A percentile compares a stretch with the other conserved stretches of the same genome.
These are phyloP conservation scores for Botrytis elliptica DNA, from an alignment of 2,329 filamentous ascomycete genomes.

Conservation along the genomic window DNA sequence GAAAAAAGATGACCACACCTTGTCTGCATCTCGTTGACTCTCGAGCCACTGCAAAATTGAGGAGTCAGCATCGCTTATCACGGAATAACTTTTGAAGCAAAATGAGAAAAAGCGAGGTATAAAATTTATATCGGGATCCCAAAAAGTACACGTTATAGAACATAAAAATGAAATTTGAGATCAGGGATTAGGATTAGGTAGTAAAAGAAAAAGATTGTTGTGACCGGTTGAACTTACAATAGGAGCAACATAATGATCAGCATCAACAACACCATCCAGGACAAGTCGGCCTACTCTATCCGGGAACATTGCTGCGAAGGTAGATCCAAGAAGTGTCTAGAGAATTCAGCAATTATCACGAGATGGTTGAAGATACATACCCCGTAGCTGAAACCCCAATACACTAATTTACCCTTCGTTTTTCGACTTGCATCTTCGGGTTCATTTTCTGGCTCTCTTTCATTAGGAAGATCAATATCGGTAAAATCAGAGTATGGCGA, in stretches of 20 bases:
- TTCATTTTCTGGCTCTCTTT: not conserved
- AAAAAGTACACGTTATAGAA: no score
- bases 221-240: slow-evolving; percentile 2
- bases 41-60: slow-evolving; percentile 24
- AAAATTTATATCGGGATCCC: not conserved
- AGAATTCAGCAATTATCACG: slow-evolving; percentile 2
- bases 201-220: not conserved
- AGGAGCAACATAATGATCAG: slow-evolving; percentile 31
- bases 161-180: not conserved
- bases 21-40: slow-evolving; percentile 35
- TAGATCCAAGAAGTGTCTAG: slow-evolving; percentile 43
- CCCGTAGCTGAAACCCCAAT: slow-evolving; percentile 53
- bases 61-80: not conserved
- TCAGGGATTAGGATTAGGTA: not conserved
- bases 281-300: slow-evolving; percentile 46
- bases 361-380: slow-evolving; percentile 23
- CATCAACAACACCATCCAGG: slow-evolving; percentile 37
- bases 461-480: not conserved
- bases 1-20: slow-evolving; percentile 33
- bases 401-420: slow-evolving; percentile 39
- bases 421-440: slow-evolving; percentile 10
- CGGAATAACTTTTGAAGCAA: not conserved
- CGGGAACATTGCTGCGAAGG: slow-evolving; percentile 48
- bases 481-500: not conserved
- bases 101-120: not conserved